phyloP scores from a whole-genome alignment of 306 rosid genomes.

The Vicia faba region DNA sequence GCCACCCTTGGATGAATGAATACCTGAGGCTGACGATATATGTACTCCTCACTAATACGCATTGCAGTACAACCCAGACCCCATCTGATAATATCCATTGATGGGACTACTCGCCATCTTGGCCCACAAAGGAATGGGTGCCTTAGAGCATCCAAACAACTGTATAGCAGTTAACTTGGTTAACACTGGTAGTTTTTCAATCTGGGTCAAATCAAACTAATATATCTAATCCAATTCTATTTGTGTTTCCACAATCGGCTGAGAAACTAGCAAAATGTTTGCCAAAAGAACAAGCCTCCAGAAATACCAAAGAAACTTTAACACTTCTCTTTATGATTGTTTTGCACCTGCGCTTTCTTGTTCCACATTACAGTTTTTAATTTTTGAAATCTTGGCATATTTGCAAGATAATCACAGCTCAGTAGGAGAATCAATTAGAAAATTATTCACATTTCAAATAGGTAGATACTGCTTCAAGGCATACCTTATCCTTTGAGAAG shows the following conservation, averaged over 20 bases:
- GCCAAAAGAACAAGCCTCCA: conserved; percentile 32
- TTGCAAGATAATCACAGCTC: conserved; percentile 19
- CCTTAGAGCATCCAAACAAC: conserved; percentile 96
- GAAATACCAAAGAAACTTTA: conserved; percentile 28
- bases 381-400: conserved; percentile 24
- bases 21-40: conserved; percentile 94
- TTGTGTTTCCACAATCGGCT: conserved; percentile 19
- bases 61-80: conserved; percentile 92
- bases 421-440: conserved; percentile 29
- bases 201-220: conserved; percentile 18
- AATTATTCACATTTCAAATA: conserved; percentile 35
- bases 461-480: conserved; percentile 15
- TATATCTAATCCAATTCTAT: conserved; percentile 23
- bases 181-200: neutral
- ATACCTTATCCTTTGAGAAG: conserved; percentile 85
- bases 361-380: conserved; percentile 12
- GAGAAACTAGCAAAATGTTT: conserved; percentile 27
- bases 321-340: neutral
- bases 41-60: conserved; percentile 90
- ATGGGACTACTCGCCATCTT: conserved; percentile 91
- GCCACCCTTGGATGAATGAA: conserved; percentile 30
- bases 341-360: conserved; percentile 26
- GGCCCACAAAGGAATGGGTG: conserved; percentile 99
- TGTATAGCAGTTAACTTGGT: conserved; percentile 45
- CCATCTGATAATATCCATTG: conserved; percentile 91